Evolutionary conservation across 2,329 filamentous ascomycete genomes (phyloP), one percentile per base, ranked within the genome.

Genomic region (Apiospora marii): DNA sequence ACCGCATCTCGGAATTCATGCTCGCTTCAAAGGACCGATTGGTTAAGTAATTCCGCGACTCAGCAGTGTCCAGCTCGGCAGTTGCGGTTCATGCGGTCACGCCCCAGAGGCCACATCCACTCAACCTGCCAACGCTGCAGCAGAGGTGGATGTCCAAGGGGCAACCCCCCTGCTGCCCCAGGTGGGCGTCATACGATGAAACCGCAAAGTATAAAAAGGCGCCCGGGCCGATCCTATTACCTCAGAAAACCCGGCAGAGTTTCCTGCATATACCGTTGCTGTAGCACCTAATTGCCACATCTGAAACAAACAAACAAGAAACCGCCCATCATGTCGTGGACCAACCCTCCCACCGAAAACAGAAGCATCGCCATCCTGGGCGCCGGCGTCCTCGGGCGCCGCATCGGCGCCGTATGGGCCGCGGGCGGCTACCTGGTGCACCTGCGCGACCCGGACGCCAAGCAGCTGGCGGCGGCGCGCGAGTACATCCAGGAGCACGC

Each of bases 361-460:
- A 79, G 82, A 30, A 79, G 81, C 4, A 80, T 85, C 37, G 76
- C 79, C 5, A 75, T 86, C 19, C 77, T 86, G 27, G 85, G 84
- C 2, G 84, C 78, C 7, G 85, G 84, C 0, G 84, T 85, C 0
- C 78, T 86, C 0, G 84, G 84, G 6, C 82, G 84, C 12, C 80
- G 84, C 22, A 84, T 86, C 19, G 82, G 80, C 4, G 80, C 80
- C 37, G 78, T 75, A 61, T 87, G 83, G 83, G 81, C 80, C 13
- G 79, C 84, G 0, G 82, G 79, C 6, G 86, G 86, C 2, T 84
- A 83, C 74, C 75, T 83, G 27, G 84, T 87, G 10, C 72, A 79
- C 34, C 81, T 87, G 71, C 80, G 82, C 16, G 86, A 87, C 34
- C 85, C 83, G 0, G 81, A 78, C 51, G 48, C 77, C 3, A 77